A percentile compares a stretch with the other conserved stretches of the same genome.
Conservation (phyloP, 2,329 filamentous ascomycete species). For the Exserohilum turcica region DNA sequence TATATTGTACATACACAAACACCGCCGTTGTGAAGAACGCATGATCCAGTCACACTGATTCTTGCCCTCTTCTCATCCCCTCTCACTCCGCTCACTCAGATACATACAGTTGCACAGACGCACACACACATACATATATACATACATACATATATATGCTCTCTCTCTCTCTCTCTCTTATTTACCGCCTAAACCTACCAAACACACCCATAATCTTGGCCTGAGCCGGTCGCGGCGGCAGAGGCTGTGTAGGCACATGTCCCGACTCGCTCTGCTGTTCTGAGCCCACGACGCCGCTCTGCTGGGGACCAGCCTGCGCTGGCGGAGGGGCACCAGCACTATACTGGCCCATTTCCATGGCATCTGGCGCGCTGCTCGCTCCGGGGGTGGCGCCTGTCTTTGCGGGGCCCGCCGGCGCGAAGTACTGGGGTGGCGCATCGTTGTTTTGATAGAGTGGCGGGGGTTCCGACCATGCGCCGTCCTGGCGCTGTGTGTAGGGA, state of each 20-base stretch:
- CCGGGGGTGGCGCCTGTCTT: slow-evolving; percentile 20
- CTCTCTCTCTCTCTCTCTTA: not conserved
- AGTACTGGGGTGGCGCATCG: slow-evolving; percentile 45
- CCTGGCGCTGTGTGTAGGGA: slow-evolving; percentile 33
- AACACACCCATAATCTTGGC: slow-evolving; percentile 36
- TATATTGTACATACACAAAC: slow-evolving; percentile 6
- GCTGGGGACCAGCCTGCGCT: slow-evolving; percentile 28
- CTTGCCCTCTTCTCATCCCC: not conserved
- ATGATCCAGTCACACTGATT: slow-evolving; percentile 40
- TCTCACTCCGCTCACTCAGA: too few relatives aligned
- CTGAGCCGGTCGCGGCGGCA: slow-evolving; percentile 42
- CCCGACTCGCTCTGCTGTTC: slow-evolving; percentile 22
- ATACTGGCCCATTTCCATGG: slow-evolving; percentile 39
- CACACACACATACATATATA: too few relatives aligned
- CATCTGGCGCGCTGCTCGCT: not conserved
- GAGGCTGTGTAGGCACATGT: slow-evolving; percentile 11
- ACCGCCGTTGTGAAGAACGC: slow-evolving; percentile 14
- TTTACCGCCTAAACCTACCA: slow-evolving; percentile 35
- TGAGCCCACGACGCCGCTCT: slow-evolving; percentile 37
- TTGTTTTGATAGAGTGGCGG: slow-evolving; percentile 42
- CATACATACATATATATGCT: too few relatives aligned
- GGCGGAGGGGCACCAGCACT: slow-evolving; percentile 6
- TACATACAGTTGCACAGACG: too few relatives aligned
- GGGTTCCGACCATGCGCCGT: slow-evolving; percentile 40
- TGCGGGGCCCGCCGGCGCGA: slow-evolving; percentile 37